A percentile compares a stretch with the other conserved stretches of the same genome.
Conservation (phyloP, 257 asterid genomes). For the Capsicum rhomboideum region DNA sequence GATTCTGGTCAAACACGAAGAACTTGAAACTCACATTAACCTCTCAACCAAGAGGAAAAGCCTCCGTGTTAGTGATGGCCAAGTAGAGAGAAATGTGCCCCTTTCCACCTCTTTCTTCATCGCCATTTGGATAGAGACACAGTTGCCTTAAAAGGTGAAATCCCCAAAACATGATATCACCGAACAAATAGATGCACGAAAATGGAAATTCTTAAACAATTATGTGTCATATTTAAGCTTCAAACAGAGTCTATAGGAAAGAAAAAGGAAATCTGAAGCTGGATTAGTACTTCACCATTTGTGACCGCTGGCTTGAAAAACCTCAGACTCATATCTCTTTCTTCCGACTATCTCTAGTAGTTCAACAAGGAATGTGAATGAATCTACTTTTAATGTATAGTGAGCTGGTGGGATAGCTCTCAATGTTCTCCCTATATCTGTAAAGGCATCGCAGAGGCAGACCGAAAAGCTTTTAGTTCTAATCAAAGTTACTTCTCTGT, state of each 20-base stretch:
- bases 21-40: neutral
- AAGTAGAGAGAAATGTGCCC: conserved; percentile 1
- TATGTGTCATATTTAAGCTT: no score
- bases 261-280: neutral
- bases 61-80: neutral
- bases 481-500: neutral
- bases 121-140: conserved; percentile 3
- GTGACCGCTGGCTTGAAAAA: neutral
- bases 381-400: neutral
- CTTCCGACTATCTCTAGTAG: neutral
- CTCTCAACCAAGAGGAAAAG: conserved; percentile 8
- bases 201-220: no score
- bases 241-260: no score
- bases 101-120: neutral
- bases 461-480: neutral
- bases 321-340: neutral
- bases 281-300: neutral
- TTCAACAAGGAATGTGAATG: neutral
- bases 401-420: conserved; percentile 2
- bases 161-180: no score
- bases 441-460: no score
- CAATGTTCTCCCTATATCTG: neutral
- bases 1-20: neutral
- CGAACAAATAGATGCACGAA: no score
- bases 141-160: neutral